phyloP scores from a whole-genome alignment of 768 basidiomycete species.

The Hypsizygus marmoreus region DNA sequence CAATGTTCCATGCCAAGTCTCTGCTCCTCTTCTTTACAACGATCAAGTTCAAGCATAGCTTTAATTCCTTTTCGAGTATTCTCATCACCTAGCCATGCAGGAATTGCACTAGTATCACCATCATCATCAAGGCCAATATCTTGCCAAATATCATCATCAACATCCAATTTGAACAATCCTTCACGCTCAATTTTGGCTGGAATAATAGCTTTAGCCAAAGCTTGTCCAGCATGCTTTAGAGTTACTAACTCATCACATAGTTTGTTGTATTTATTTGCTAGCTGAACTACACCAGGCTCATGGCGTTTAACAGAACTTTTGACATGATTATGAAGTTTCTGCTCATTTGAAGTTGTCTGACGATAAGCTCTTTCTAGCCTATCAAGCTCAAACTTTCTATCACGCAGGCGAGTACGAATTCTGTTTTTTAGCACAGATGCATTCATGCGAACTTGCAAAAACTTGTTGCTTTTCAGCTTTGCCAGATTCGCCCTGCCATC shows the following conservation, averaged over 20 bases:
- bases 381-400: background rate
- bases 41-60: slow-evolving; percentile 24
- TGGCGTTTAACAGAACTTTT: background rate
- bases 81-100: slow-evolving; percentile 30
- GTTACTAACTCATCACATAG: slow-evolving; percentile 13
- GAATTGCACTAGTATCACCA: too few relatives aligned
- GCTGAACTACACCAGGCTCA: background rate
- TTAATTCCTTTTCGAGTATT: slow-evolving; percentile 27
- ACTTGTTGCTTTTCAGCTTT: background rate
- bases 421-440: background rate
- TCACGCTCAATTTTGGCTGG: slow-evolving; percentile 22
- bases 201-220: slow-evolving; percentile 20
- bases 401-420: background rate
- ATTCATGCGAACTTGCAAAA: background rate
- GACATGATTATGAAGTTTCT: background rate
- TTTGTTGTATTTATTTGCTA: background rate
- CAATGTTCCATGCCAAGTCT: too few relatives aligned
- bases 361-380: background rate
- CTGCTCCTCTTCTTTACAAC: background rate
- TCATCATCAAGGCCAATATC: slow-evolving; percentile 30
- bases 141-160: slow-evolving; percentile 38
- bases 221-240: slow-evolving; percentile 17
- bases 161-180: slow-evolving; percentile 31
- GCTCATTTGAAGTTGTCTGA: background rate
- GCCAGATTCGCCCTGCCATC: too few relatives aligned